Evolutionary conservation across 2,329 filamentous ascomycete genomes (phyloP).

Genomic region (Trichoderma breve): DNA sequence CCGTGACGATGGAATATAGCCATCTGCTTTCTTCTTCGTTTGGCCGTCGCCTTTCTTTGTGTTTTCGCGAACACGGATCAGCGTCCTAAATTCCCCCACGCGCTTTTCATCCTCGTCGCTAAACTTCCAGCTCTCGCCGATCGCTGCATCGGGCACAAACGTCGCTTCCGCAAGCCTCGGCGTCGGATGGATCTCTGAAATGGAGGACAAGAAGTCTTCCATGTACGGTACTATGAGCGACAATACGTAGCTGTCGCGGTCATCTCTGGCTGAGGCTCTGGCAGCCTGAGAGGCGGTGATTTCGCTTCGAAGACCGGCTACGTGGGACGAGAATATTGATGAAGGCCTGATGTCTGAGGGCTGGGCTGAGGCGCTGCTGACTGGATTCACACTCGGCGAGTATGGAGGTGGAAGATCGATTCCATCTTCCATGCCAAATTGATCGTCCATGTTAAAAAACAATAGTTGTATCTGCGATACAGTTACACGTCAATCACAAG

Average conservation of each 20-base stretch:
- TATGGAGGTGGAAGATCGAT: slow-evolving; percentile 16
- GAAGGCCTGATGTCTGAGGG: slow-evolving; percentile 13
- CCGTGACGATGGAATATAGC: not conserved
- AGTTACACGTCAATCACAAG: not conserved
- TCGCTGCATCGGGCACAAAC: slow-evolving; percentile 44
- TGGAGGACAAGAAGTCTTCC: slow-evolving; percentile 40
- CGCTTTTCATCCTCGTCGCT: slow-evolving; percentile 33
- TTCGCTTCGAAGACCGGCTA: slow-evolving; percentile 37
- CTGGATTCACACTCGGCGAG: not conserved
- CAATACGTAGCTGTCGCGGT: slow-evolving; percentile 40
- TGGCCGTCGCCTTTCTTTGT: not conserved
- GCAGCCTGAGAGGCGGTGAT: slow-evolving; percentile 38
- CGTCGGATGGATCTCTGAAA: slow-evolving; percentile 34
- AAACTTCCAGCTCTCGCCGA: slow-evolving; percentile 38
- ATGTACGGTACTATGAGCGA: slow-evolving; percentile 42
- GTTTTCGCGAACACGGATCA: slow-evolving; percentile 32
- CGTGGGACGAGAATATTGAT: slow-evolving; percentile 36
- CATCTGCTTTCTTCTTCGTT: not conserved
- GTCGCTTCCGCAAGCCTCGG: slow-evolving; percentile 42
- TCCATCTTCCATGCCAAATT: not conserved
- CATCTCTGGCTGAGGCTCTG: slow-evolving; percentile 34
- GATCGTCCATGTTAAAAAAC: not conserved
- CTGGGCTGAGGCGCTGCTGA: not conserved
- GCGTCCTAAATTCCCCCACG: slow-evolving; percentile 31
- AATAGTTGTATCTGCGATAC: too few species aligned